phyloP scores from a whole-genome alignment of 495 filamentous ascomycete species.

The Neohortaea acidophila region DNA sequence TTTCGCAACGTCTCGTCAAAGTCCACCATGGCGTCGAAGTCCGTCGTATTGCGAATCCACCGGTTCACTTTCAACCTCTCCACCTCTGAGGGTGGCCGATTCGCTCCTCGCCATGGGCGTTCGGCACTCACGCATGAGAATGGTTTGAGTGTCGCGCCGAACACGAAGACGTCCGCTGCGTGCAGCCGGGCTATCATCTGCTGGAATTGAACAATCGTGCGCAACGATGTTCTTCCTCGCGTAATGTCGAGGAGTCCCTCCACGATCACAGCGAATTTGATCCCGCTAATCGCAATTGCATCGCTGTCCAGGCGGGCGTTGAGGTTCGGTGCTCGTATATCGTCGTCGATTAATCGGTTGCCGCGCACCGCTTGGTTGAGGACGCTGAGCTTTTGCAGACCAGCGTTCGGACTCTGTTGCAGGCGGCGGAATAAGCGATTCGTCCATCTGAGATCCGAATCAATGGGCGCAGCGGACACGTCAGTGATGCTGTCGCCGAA shows the following conservation, averaged over 20 bases:
- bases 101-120: too few relatives aligned
- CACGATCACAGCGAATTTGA: slow-evolving; percentile 52
- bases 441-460: slow-evolving; percentile 53
- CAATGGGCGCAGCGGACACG: slow-evolving; percentile 46
- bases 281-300: slow-evolving; percentile 39
- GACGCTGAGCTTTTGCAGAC: slow-evolving; percentile 33
- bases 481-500: slow-evolving; percentile 66
- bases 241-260: slow-evolving; percentile 65
- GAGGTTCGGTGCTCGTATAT: slow-evolving; percentile 48
- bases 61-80: slow-evolving; percentile 44
- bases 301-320: slow-evolving; percentile 49
- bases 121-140: slow-evolving; percentile 40
- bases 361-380: slow-evolving; percentile 60
- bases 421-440: slow-evolving; percentile 45
- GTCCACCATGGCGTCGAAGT: slow-evolving; percentile 49
- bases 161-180: slow-evolving; percentile 38
- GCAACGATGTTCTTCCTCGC: slow-evolving; percentile 30
- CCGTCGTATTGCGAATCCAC: slow-evolving; percentile 44
- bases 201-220: slow-evolving; percentile 40
- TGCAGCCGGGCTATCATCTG: slow-evolving; percentile 45
- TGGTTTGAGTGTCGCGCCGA: slow-evolving; percentile 55
- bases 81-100: too few relatives aligned
- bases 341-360: slow-evolving; percentile 48
- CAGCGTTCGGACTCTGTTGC: slow-evolving; percentile 35
- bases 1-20: slow-evolving; percentile 46